phyloP scores from a whole-genome alignment of 192 early-diverging fungal genomes.

The Coemansia sp. region DNA sequence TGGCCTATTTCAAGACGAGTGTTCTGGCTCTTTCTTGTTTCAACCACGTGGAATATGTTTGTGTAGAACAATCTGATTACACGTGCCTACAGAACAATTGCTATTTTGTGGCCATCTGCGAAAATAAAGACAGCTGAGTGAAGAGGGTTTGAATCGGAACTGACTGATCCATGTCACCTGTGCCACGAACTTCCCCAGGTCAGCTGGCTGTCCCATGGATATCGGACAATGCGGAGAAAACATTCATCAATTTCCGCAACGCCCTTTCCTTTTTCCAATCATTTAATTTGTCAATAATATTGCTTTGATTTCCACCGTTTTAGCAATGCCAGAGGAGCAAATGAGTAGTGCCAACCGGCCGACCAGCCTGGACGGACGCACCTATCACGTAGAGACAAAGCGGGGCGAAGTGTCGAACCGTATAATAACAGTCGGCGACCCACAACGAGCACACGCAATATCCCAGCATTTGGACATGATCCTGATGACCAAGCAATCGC shows the following conservation, averaged over 20 bases:
- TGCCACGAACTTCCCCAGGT: too few relatives aligned
- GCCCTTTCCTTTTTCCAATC: neutral
- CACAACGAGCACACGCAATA: constrained; percentile 65
- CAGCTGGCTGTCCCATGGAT: too few relatives aligned
- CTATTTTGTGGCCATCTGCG: neutral
- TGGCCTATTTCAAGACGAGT: too few relatives aligned
- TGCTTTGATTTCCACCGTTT: neutral
- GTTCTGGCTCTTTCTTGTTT: neutral
- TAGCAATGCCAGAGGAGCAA: constrained; percentile 28
- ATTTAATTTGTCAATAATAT: neutral
- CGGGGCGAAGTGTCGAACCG: constrained; percentile 83
- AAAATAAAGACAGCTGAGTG: too few relatives aligned
- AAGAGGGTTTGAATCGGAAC: too few relatives aligned
- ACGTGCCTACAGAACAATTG: neutral
- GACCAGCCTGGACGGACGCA: constrained; percentile 68
- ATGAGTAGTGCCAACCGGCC: constrained; percentile 78
- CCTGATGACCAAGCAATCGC: constrained; percentile 59
- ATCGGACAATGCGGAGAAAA: neutral
- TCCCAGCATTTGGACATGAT: constrained; percentile 62
- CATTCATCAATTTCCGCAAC: neutral
- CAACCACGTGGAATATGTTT: neutral
- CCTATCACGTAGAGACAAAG: constrained; percentile 81
- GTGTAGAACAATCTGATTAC: neutral
- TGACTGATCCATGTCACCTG: too few relatives aligned
- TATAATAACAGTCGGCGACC: constrained; percentile 87